These are phyloP conservation scores for Papilionanthe hybrid DNA, from an alignment of 116 monocot species.

Conservation along the genomic window DNA sequence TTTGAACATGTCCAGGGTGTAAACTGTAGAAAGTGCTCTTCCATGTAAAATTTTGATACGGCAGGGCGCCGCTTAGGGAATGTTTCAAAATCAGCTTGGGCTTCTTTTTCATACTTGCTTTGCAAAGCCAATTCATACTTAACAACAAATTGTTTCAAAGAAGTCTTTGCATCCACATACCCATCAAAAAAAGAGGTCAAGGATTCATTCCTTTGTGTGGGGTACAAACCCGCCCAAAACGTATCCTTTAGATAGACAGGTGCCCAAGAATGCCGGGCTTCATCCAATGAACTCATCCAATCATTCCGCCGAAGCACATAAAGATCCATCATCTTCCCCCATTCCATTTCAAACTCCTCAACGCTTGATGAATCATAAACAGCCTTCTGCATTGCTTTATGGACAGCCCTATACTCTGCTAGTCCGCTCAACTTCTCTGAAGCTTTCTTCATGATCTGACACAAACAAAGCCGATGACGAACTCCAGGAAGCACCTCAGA, in stretches of 20 bases:
- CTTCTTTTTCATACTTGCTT: conserved; percentile 64
- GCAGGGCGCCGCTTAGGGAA: conserved; percentile 59
- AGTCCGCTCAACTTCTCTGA: conserved; percentile 43
- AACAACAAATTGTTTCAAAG: conserved; percentile 50
- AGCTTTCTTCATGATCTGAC: conserved; percentile 52
- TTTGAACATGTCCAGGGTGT: conserved; percentile 47
- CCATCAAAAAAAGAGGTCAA: conserved; percentile 55
- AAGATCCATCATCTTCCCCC: conserved; percentile 48
- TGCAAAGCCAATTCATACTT: conserved; percentile 66
- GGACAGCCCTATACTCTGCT: conserved; percentile 39
- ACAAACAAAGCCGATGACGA: conserved; percentile 50
- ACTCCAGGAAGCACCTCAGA: conserved; percentile 41
- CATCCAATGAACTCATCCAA: conserved; percentile 50
- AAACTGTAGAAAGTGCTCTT: conserved; percentile 52
- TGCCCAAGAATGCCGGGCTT: conserved; percentile 35
- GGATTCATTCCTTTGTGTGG: conserved; percentile 35
- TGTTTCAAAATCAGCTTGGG: conserved; percentile 72
- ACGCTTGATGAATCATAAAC: conserved; percentile 45
- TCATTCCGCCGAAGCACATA: conserved; percentile 52
- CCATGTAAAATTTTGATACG: conserved; percentile 67
- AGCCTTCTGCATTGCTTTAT: conserved; percentile 51
- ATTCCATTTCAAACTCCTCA: conserved; percentile 62
- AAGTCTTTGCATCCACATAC: conserved; percentile 48
- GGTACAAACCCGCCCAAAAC: conserved; percentile 68
- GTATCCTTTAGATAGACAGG: conserved; percentile 58